Evolutionary conservation across 352 stramenopile genomes (phyloP).

Genomic region (Phytophthora hybrid): DNA sequence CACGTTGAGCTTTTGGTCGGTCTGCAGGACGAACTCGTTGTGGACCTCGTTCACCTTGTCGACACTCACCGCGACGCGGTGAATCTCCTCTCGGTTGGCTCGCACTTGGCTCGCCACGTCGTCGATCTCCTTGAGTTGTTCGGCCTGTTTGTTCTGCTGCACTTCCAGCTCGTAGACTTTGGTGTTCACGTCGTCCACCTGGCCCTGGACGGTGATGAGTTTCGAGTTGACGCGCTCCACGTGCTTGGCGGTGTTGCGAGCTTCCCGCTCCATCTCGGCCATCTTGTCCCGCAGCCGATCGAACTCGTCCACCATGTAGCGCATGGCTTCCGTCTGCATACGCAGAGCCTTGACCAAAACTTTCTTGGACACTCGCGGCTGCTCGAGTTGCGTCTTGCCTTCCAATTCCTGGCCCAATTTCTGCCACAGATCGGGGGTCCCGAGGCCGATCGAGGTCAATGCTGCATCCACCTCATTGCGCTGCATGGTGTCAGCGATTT

Average conservation of each 20-base stretch:
- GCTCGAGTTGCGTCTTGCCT: slow-evolving; percentile 81
- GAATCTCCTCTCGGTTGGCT: slow-evolving; percentile 63
- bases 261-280: slow-evolving; percentile 78
- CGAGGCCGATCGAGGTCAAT: slow-evolving; percentile 67
- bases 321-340: slow-evolving; percentile 87
- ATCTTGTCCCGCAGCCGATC: slow-evolving; percentile 83
- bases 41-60: slow-evolving; percentile 54
- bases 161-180: slow-evolving; percentile 76
- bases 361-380: slow-evolving; percentile 85
- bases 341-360: slow-evolving; percentile 83
- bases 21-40: slow-evolving; percentile 61
- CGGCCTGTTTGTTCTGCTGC: slow-evolving; percentile 61
- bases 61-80: slow-evolving; percentile 52
- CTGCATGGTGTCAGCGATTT: slow-evolving; percentile 59
- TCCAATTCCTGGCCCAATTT: slow-evolving; percentile 82
- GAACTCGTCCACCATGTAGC: slow-evolving; percentile 86
- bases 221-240: slow-evolving; percentile 83
- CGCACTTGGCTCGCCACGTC: slow-evolving; percentile 61
- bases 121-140: slow-evolving; percentile 82
- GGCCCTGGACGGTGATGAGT: slow-evolving; percentile 75
- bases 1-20: slow-evolving; percentile 53
- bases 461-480: slow-evolving; percentile 84
- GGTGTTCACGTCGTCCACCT: slow-evolving; percentile 72
- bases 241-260: slow-evolving; percentile 79
- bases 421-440: slow-evolving; percentile 83